Evolutionary conservation across 139 green algal species (phyloP).

Genomic region (Coccomyxa sp.): DNA sequence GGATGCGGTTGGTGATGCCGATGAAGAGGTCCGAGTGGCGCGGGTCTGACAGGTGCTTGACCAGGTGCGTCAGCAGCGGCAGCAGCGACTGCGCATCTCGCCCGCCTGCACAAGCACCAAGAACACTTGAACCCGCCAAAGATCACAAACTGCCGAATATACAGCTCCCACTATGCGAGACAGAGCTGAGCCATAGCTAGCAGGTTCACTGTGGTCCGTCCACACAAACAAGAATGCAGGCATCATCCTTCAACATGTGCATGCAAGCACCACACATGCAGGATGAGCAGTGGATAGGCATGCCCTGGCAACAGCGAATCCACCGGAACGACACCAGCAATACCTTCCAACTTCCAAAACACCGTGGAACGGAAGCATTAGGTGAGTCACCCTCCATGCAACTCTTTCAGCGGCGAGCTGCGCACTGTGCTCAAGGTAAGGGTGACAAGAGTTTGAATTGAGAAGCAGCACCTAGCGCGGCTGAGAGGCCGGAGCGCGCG

Average conservation of each 20-base stretch:
- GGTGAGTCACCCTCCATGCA: too few relatives aligned
- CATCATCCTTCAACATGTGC: too few relatives aligned
- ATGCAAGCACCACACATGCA: too few relatives aligned
- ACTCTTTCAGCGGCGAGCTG: too few relatives aligned
- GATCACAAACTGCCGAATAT: background rate
- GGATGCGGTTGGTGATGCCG: conserved; percentile 49
- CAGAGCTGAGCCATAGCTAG: background rate
- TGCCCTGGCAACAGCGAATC: too few relatives aligned
- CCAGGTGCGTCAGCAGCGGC: conserved; percentile 63
- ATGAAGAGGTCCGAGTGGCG: conserved; percentile 48
- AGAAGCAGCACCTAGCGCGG: conserved; percentile 40
- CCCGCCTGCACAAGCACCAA: conserved; percentile 10
- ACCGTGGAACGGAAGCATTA: too few relatives aligned
- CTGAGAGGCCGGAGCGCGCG: conserved; percentile 49
- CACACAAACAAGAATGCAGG: too few relatives aligned
- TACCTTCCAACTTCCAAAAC: too few relatives aligned
- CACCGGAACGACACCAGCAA: too few relatives aligned
- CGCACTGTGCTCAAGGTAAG: too few relatives aligned
- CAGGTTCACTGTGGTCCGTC: background rate
- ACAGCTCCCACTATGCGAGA: background rate
- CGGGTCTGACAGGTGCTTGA: conserved; percentile 42
- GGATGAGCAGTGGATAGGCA: too few relatives aligned
- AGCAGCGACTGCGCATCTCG: conserved; percentile 47
- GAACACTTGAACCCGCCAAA: background rate
- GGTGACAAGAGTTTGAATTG: too few relatives aligned